Percentiles rank a stretch among this genome's conserved stretches.
Conservation (phyloP, 768 basidiomycete genomes). For the Nidularia pulvinata region DNA sequence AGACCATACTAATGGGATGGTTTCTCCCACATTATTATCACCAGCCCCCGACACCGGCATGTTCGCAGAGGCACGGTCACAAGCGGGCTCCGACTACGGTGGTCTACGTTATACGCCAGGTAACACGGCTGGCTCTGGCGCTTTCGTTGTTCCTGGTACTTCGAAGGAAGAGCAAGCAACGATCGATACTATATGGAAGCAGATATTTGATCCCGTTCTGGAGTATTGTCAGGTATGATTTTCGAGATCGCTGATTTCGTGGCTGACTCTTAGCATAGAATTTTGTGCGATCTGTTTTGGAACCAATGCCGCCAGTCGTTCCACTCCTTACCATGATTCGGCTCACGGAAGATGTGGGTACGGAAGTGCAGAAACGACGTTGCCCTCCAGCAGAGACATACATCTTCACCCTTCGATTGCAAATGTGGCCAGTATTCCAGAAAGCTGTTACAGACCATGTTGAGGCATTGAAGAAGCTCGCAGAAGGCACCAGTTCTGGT, state of each 20-base stretch:
- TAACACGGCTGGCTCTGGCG: conserved; percentile 29
- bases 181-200: conserved; percentile 81
- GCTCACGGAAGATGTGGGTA: conserved; percentile 78
- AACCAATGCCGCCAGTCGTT: conserved; percentile 72
- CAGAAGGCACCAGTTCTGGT: conserved; percentile 65
- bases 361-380: conserved; percentile 73
- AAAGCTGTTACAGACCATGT: conserved; percentile 85
- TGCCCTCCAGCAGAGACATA: conserved; percentile 83
- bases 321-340: conserved; percentile 91
- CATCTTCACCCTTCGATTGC: conserved; percentile 77
- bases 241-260: conserved; percentile 1
- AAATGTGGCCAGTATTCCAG: conserved; percentile 95
- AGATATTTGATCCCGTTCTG: conserved; percentile 88
- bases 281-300: conserved; percentile 68
- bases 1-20: conserved; percentile 29
- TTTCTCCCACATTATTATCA: conserved; percentile 40
- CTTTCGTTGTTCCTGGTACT: conserved; percentile 29
- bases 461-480: conserved; percentile 80
- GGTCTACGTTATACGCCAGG: conserved; percentile 26
- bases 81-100: conserved; percentile 51
- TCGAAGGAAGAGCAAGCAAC: conserved; percentile 61
- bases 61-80: conserved; percentile 39
- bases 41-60: conserved; percentile 44
- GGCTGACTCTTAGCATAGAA: conserved; percentile 34
- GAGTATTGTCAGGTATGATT: conserved; percentile 75